Evolutionary conservation across 2,329 filamentous ascomycete species (phyloP), one percentile per base, ranked within the genome.

Genomic region (Sordariomycetes sp.): DNA sequence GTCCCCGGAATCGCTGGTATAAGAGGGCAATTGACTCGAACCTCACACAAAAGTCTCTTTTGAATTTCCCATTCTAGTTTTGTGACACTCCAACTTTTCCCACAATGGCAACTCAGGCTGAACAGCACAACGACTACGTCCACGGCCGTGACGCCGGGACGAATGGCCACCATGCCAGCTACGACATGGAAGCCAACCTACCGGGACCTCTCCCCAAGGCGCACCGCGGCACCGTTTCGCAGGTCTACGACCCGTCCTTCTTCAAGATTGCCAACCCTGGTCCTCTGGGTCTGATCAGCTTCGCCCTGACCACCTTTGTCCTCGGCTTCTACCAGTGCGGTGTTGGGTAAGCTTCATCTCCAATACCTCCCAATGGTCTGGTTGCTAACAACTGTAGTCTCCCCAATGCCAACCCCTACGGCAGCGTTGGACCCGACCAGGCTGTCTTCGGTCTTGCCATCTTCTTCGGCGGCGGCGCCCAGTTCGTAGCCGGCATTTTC

Each of bases 241-340:
- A 58, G 38, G 55, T 58, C 23, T 44, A 45, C 25, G 42, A 57
- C 30, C 53, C 55, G 32, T 42, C 43, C 2, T 50, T 55, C 37
- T 48, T 49, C 53, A 70, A 68, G 40, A 63, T 74, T 47, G 73
- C 64, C 50, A 77, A 78, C 51, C 73, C 74, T 30, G 72, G 72
- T 38, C 73, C 73, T 8, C 61, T 78, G 16, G 73, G 73, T 36
- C 63, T 78, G 30, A 68, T 72, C 33, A 73, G 71, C 57, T 81
- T 82, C 55, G 74, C 75, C n/a, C 49, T 77, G 42, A 79, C 77
- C 8, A 79, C 75, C 8, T 79, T 81, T 47, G 64, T 75, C 11
- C 63, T 81, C 23, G 65, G 64, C 18, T 47, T 70, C 2, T 63
- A 63, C 40, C 53, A 63, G 33, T 63, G 60, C 34, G 61, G 61